Evolutionary conservation across 2,329 filamentous ascomycete genomes (phyloP).

Genomic region (Trichoderma pleuroti): DNA sequence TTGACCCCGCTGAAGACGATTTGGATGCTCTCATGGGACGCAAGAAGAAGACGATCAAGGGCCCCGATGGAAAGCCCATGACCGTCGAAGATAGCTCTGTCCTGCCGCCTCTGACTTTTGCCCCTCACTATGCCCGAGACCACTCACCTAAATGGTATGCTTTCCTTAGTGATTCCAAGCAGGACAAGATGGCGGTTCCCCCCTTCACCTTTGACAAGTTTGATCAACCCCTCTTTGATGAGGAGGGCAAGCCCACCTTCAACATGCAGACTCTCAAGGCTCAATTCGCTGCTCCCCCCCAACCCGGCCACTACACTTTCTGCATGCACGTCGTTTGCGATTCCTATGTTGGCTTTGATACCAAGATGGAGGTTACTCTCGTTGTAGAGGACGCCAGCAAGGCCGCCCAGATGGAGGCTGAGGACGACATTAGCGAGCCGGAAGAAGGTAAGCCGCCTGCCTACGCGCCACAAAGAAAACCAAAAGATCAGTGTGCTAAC

Average conservation of each 20-base stretch:
- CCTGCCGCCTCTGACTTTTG: constrained; percentile 80
- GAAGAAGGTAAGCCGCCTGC: constrained; percentile 74
- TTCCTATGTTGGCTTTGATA: constrained; percentile 91
- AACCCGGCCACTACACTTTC: constrained; percentile 90
- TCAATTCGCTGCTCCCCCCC: constrained; percentile 91
- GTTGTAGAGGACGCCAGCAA: constrained; percentile 86
- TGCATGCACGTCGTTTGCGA: constrained; percentile 92
- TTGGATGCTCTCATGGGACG: constrained; percentile 79
- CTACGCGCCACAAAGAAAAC: background rate
- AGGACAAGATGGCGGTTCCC: constrained; percentile 92
- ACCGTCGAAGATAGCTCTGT: constrained; percentile 60
- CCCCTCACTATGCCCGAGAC: constrained; percentile 86
- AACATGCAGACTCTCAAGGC: constrained; percentile 95
- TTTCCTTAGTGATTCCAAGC: constrained; percentile 90
- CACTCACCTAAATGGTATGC: constrained; percentile 90
- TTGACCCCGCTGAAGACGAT: constrained; percentile 91
- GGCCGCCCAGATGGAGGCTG: constrained; percentile 72
- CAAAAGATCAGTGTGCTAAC: constrained; percentile 3
- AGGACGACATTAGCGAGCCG: constrained; percentile 96
- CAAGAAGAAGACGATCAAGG: constrained; percentile 65
- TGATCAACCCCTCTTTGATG: constrained; percentile 81
- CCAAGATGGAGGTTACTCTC: constrained; percentile 84
- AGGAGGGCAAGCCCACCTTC: constrained; percentile 81
- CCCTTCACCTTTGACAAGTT: constrained; percentile 94
- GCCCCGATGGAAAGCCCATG: constrained; percentile 54